Conservation (phyloP, 2,329 filamentous ascomycete genomes). For the Chaetomium olivaceum region DNA sequence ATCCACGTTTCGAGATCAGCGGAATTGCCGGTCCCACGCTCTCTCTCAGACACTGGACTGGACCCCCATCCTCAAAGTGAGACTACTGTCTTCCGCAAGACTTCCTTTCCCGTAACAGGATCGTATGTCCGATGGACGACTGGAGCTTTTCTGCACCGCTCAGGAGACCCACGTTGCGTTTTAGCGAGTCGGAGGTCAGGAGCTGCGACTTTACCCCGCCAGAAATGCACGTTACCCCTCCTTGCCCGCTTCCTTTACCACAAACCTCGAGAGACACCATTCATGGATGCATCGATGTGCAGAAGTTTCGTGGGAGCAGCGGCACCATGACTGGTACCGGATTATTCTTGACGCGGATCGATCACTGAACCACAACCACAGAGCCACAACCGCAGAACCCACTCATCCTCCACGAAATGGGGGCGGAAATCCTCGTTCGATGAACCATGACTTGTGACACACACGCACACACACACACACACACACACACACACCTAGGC, state of each 20-base stretch:
- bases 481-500: neutral
- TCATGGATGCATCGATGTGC: neutral
- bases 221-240: constrained; percentile 13
- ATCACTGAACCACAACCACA: neutral
- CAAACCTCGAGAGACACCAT: neutral
- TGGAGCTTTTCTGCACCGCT: constrained; percentile 5
- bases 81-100: neutral
- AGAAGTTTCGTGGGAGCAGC: neutral
- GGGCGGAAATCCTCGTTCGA: neutral
- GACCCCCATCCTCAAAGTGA: neutral
- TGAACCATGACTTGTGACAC: neutral
- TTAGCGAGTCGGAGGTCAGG: constrained; percentile 12
- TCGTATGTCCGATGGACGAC: neutral
- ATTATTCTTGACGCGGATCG: neutral
- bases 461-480: no score
- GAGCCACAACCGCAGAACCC: neutral
- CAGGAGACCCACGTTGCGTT: constrained; percentile 12
- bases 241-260: neutral
- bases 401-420: no score
- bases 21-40: neutral
- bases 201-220: constrained; percentile 13
- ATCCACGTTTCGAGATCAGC: neutral
- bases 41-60: neutral
- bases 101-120: neutral
- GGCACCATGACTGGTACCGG: neutral